Evolutionary conservation across 2,329 filamentous ascomycete genomes (phyloP).

Genomic region (Colletotrichum navitas): DNA sequence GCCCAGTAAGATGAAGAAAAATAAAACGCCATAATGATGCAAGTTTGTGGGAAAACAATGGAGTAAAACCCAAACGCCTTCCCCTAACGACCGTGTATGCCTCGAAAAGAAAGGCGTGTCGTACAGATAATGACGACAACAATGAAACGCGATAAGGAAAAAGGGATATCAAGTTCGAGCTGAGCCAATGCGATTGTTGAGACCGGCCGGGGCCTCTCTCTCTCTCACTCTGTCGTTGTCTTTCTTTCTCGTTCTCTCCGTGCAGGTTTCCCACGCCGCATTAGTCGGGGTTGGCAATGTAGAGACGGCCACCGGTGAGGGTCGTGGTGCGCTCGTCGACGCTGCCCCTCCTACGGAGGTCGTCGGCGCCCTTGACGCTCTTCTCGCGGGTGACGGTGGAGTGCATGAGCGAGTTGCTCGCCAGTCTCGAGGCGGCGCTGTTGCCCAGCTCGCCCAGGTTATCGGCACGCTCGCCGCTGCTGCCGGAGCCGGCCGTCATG

Average conservation of each 20-base stretch:
- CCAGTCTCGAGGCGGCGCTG: constrained; percentile 62
- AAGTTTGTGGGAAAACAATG: constrained; percentile 20
- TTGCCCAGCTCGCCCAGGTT: constrained; percentile 67
- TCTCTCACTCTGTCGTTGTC: neutral
- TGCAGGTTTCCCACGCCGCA: neutral
- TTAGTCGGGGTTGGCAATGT: constrained; percentile 87
- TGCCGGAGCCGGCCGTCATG: constrained; percentile 64
- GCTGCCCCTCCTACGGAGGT: constrained; percentile 81
- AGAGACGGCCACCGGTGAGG: constrained; percentile 76
- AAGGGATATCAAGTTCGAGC: constrained; percentile 14
- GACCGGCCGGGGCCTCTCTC: neutral
- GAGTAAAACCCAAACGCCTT: constrained; percentile 1
- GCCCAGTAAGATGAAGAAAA: constrained; percentile 2
- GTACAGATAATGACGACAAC: constrained; percentile 18
- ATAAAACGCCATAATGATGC: constrained; percentile 37
- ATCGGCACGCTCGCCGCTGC: constrained; percentile 72
- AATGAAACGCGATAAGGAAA: neutral
- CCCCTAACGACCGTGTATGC: constrained; percentile 28
- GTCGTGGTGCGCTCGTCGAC: constrained; percentile 87
- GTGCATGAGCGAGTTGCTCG: constrained; percentile 70
- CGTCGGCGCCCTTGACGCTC: constrained; percentile 76
- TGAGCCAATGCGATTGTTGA: neutral
- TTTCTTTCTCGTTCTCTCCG: neutral
- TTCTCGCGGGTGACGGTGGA: constrained; percentile 72
- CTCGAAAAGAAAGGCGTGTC: constrained; percentile 17